Base-by-base conservation (phyloP, 1,284 basidiomycete species). In the Pseudozyma flocculosa region DNA sequence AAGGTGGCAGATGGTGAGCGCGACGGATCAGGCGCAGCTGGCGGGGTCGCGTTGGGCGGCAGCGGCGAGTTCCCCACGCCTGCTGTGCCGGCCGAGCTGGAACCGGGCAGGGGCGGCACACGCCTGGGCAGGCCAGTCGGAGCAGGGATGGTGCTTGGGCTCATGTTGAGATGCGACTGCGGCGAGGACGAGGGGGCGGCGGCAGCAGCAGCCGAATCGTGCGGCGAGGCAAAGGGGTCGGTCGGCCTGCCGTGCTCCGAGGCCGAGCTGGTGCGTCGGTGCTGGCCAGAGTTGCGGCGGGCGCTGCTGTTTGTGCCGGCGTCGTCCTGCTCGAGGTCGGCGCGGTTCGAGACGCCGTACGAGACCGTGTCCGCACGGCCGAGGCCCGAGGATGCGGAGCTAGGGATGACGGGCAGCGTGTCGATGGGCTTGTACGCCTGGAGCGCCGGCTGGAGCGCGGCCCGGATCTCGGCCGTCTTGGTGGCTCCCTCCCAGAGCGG, bases 401-500 rank as follows among this genome's bases (percentile, higher is more conserved):
- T 40, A 2, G 49, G 53, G 30, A 68, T 22, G 26, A 18, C 40
- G 30, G 68, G 66, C 14, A 70, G 48, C 13, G 56, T 54, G 3
- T 46, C 44, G 23, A 54, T 56, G 9, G 54, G 53, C 30, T 54
- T 45, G 49, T 65, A 61, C n/a, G 48, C 41, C 13, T 61, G 30
- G 17, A 73, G 40, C 8, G 71, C 69, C 13, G 67, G 65, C 23
- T 55, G 53, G 13, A 72, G 53, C 1, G 70, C 61, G 18, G 69
- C 64, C 18, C 69, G 58, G 23, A 73, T 61, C 15, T 72, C 67
- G 17, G 69, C 71, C 4, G 60, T 61, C 39, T 45, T 50, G 17
- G 49, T 24, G 15, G 69, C 69, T 17, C 68, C 66, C 3, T 64
- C 43, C 71, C 71, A 73, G 2, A 58, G 48, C 23, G 61, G 58